Base-by-base conservation (phyloP, 169 alveolate species). In the Eimeria sp. region DNA sequence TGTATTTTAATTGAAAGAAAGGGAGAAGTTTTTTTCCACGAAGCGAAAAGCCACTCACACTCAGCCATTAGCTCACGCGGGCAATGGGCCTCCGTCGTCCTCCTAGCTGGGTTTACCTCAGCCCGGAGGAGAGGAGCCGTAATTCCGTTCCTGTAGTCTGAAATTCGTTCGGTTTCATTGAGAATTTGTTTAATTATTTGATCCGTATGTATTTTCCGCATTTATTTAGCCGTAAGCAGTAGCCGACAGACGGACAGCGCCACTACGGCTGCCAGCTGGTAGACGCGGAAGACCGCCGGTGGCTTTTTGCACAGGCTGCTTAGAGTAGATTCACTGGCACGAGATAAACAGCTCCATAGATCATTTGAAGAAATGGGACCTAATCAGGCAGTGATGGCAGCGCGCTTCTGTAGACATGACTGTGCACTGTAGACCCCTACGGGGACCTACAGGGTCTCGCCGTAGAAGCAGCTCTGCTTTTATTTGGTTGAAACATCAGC, bases 371-470 rank as follows among this genome's bases (percentile, higher is more conserved):
- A 9, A 3, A 68, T 33, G 43, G 78, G 11, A 68, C 52, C 52
- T 33, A 68, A 14, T 14, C 78, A 68, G 46, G 14, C 52, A 80
- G 89, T 54, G 52, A 80, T 80, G 89, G 14, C 68, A 52, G 68
- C 68, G 64, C 71, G n/a, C 52, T 80, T 14, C 40, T 18, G 78
- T 30, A 33, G 58, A 33, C 58, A 85, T 85, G 91, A 37, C 58
- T 40, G n/a, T 60, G 64, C 91, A 54, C 46, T 30, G 62, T 30
- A 60, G 56, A 33, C 77, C 77, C 37, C 56, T 85, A 18, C 54
- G 91, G n/a, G 91, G 68, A 64, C 91, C 91, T 18, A 54, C 74
- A 54, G 91, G 91, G 91, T 54, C 91, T 85, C 91, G 91, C 91
- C 77, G 54, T 43, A 30, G 91, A 16, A 60, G 78, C 60, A 85